Conservation (phyloP, 1,139 yeast species). For the Taphrina populina region DNA sequence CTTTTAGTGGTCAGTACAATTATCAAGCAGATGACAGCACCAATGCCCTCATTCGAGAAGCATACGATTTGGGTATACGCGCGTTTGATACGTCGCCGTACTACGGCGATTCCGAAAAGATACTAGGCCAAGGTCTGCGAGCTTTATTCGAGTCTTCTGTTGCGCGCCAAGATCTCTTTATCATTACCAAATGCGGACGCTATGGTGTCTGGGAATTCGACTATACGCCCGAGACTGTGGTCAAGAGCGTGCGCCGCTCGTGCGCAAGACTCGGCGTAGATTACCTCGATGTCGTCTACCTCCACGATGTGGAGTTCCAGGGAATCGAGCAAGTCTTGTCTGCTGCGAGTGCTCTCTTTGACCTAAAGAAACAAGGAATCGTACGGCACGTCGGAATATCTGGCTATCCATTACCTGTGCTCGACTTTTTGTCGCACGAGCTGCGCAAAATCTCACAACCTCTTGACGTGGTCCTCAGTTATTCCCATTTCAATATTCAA, state of each 20-base stretch:
- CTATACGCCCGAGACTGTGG: conserved; percentile 61
- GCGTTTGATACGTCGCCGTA: conserved; percentile 91
- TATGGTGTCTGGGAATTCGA: conserved; percentile 67
- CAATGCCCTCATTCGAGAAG: conserved; percentile 55
- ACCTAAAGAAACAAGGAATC: conserved; percentile 63
- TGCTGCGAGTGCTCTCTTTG: conserved; percentile 62
- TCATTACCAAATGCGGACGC: conserved; percentile 88
- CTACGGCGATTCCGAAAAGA: conserved; percentile 81
- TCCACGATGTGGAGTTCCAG: conserved; percentile 82
- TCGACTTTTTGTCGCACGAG: conserved; percentile 49
- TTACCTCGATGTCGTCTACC: conserved; percentile 40
- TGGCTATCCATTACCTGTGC: conserved; percentile 78
- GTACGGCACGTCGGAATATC: conserved; percentile 71
- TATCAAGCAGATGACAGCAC: conserved; percentile 55
- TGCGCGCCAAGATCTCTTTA: conserved; percentile 62
- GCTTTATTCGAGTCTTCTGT: conserved; percentile 48
- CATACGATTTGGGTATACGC: conserved; percentile 65
- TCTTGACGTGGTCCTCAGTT: conserved; percentile 73
- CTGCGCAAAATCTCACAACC: conserved; percentile 50
- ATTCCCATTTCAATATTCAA: conserved; percentile 80
- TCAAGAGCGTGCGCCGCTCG: conserved; percentile 64
- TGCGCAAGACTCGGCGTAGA: conserved; percentile 44
- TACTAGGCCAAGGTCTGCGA: conserved; percentile 65
- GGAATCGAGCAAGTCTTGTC: conserved; percentile 54
- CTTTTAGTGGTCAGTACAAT: conserved; percentile 74